Conservation (phyloP, 495 filamentous ascomycete species). For the Talaromyces adpressus region DNA sequence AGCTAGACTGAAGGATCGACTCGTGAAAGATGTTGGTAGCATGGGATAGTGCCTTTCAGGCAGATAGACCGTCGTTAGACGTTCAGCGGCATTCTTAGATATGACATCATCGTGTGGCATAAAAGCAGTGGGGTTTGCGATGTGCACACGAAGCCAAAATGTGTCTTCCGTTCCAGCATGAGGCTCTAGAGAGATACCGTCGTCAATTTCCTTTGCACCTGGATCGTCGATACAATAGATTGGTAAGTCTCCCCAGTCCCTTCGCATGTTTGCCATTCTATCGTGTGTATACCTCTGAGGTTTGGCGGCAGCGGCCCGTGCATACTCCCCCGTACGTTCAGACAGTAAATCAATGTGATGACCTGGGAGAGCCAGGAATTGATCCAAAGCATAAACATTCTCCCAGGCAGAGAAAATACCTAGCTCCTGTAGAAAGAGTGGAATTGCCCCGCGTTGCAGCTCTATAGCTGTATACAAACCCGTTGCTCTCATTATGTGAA, state of each 20-base stretch:
- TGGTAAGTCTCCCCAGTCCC: conserved; percentile 60
- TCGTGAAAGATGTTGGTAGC: conserved; percentile 54
- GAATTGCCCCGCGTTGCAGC: conserved; percentile 49
- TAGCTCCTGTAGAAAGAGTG: conserved; percentile 76
- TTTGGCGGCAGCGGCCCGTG: conserved; percentile 16
- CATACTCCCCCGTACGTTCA: conserved; percentile 26
- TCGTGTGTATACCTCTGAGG: conserved; percentile 24
- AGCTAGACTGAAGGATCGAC: conserved; percentile 61
- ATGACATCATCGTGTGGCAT: conserved; percentile 50
- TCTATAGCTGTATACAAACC: conserved; percentile 57
- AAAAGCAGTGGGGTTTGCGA: conserved; percentile 92
- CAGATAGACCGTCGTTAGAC: conserved; percentile 63
- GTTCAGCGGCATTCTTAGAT: conserved; percentile 56
- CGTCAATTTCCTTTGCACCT: conserved; percentile 73
- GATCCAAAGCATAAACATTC: conserved; percentile 55
- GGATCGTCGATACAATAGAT: conserved; percentile 81
- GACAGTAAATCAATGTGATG: conserved; percentile 29
- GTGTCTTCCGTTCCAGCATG: conserved; percentile 44
- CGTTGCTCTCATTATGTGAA: conserved; percentile 64
- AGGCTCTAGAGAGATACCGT: conserved; percentile 74
- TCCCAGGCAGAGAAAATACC: conserved; percentile 80
- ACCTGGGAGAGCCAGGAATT: conserved; percentile 55
- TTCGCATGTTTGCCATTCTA: conserved; percentile 53
- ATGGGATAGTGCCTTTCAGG: conserved; percentile 68
- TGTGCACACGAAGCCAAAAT: conserved; percentile 82